Evolutionary conservation across 768 basidiomycete genomes (phyloP), one percentile per base, ranked within the genome.

Genomic region (Xerocomus spinulosus): DNA sequence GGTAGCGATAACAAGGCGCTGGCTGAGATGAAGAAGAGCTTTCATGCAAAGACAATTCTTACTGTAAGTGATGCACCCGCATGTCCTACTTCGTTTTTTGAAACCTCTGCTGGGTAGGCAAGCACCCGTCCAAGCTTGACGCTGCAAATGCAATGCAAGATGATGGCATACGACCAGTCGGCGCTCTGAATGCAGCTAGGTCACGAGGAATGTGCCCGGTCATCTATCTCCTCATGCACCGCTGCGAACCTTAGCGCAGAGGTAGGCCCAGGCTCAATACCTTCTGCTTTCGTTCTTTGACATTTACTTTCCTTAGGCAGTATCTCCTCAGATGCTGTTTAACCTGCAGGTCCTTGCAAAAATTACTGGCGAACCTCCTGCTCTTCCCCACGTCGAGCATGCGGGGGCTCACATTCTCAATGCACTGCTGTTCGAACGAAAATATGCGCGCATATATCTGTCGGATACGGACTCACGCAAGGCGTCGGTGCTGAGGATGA

Each of bases 91-190:
- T 21, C 30, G 13, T 7, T n/a, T 34, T 49, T 50, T 58, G 32
- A 63, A 9, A 21, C 33, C 10, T 40, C 23, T 18, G 21, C 6
- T 48, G 33, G 39, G 10, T 51, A 76, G 70, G 62, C 75, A 36
- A 70, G 71, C 46, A 68, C 73, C 1, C 70, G 75, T 1, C 81
- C 85, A 1, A 81, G 75, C 50, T 68, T 84, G 18, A 81, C 76
- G 13, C 65, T 88, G 33, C 87, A 90, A 61, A 87, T 87, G 85
- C 92, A 94, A 66, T 82, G 78, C 68, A 90, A 89, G 69, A 93
- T 97, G 93, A 91, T 97, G 87, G 84, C 82, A 12, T 99, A 97
- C 64, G 89, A 94, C 71, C 88, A 26, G 73, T 97, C 35, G 73
- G 78, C 7, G 82, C 89, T 18, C 71, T 97, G 42, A 93, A 96